Percentiles rank a stretch among this genome's conserved stretches.
Evolutionary conservation across 2,329 filamentous ascomycete genomes (phyloP).

Genomic region (Thermoascus crustaceus): DNA sequence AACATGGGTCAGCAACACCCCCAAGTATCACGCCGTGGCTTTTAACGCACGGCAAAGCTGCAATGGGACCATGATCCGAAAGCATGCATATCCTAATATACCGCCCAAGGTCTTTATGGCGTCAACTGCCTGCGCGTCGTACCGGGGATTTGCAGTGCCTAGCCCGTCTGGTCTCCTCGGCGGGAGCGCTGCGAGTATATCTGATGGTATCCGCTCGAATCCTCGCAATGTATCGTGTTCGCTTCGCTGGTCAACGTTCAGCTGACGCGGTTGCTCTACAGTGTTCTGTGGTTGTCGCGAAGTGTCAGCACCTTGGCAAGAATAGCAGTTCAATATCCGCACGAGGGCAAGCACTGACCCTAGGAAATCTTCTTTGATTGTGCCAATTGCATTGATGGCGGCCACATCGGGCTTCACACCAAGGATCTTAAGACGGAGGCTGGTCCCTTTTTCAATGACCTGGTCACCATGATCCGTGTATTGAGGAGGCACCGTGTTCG

Average conservation of each 20-base stretch:
- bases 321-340: constrained; percentile 2
- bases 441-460: constrained; percentile 86
- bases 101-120: no score
- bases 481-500: constrained; percentile 91
- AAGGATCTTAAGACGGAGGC: constrained; percentile 88
- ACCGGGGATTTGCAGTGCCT: no score
- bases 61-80: not conserved
- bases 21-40: no score
- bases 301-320: constrained; percentile 2
- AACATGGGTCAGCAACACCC: no score
- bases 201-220: no score
- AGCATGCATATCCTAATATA: not conserved
- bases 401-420: constrained; percentile 89
- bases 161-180: no score
- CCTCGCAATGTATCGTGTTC: no score
- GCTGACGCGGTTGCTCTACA: no score
- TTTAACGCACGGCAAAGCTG: not conserved
- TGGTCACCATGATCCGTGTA: constrained; percentile 94
- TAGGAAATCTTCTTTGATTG: constrained; percentile 69
- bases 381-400: constrained; percentile 94
- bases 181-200: no score
- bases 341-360: constrained; percentile 27
- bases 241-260: no score
- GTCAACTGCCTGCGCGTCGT: no score
- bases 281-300: constrained; percentile 12